Base-by-base conservation (phyloP, 495 filamentous ascomycete species). In the Aspergillus cavernicola region DNA sequence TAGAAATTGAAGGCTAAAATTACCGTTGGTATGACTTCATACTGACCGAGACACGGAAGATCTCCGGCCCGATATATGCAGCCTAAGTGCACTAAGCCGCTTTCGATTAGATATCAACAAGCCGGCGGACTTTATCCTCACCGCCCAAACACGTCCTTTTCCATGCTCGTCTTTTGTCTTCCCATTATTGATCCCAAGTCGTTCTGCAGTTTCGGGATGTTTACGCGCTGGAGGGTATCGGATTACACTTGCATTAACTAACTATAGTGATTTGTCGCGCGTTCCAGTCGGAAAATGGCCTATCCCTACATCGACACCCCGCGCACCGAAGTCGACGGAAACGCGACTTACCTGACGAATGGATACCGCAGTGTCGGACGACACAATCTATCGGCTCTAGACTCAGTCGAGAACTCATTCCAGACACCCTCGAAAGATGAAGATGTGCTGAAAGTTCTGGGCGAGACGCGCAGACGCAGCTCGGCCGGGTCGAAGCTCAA, bases 321-420 rank as follows among this genome's bases (percentile, higher is more conserved):
- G 60, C 80, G 85, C 59, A 90, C 87, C 52, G 85, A 90, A 67
- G 64, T 83, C 36, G 74, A 75, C 63, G 88, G 86, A 56, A 87
- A 95, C 79, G 82, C 80, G 71, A 92, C 88, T 57, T 89, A 83
- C 66, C 74, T 92, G 50, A 85, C 80, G 46, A 81, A 82, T 57
- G 78, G 75, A 38, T 68, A 68, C 55, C 74, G 74, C 58, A 77
- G 74, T 63, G 70, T 60, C 41, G 70, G 68, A 38, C 63, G 72
- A 54, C 70, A 67, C 29, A 67, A 77, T 42, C 68, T 81, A 35
- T 81, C 82, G 52, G 85, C 90, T 51, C 80, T 92, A 50, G 87
- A 92, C 62, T 91, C 89, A 29, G 83, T 86, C 31, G 88, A 90
- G 62, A 80, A 88, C 33, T 93, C 92, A 4, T 95, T 97, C 53